A percentile compares a stretch with the other conserved stretches of the same genome.
Conservation (phyloP, 441 rosid species). For the Erodium texanum region DNA sequence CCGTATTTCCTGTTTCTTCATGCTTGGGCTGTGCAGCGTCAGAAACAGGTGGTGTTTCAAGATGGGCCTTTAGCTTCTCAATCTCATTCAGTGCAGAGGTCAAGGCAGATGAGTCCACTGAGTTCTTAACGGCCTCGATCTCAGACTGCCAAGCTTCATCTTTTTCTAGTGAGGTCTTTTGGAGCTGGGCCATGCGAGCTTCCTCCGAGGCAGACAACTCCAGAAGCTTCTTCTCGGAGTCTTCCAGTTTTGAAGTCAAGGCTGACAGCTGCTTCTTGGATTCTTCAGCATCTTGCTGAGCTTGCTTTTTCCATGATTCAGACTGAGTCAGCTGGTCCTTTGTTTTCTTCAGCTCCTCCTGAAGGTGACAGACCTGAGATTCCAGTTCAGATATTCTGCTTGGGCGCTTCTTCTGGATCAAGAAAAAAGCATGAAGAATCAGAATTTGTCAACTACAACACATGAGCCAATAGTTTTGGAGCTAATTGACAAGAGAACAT, state of each 20-base stretch:
- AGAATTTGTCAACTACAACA: neutral
- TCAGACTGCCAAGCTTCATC: conserved; percentile 92
- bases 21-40: conserved; percentile 47
- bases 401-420: conserved; percentile 56
- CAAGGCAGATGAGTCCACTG: conserved; percentile 69
- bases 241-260: conserved; percentile 47
- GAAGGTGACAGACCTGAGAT: conserved; percentile 63
- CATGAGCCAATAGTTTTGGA: neutral
- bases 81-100: conserved; percentile 78
- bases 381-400: conserved; percentile 58
- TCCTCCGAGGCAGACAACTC: conserved; percentile 81
- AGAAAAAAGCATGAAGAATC: neutral
- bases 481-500: neutral
- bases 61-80: conserved; percentile 72
- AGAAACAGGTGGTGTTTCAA: conserved; percentile 54
- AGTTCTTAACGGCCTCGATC: conserved; percentile 83
- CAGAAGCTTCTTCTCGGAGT: conserved; percentile 52
- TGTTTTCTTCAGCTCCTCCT: conserved; percentile 73
- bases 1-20: conserved; percentile 39
- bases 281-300: conserved; percentile 76
- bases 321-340: conserved; percentile 69
- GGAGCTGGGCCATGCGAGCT: conserved; percentile 67
- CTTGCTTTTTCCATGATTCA: conserved; percentile 60
- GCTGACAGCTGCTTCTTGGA: conserved; percentile 45
- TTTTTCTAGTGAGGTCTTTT: conserved; percentile 72